Evolutionary conservation across 352 stramenopile genomes (phyloP).

Genomic region (Phytophthora lateralis): DNA sequence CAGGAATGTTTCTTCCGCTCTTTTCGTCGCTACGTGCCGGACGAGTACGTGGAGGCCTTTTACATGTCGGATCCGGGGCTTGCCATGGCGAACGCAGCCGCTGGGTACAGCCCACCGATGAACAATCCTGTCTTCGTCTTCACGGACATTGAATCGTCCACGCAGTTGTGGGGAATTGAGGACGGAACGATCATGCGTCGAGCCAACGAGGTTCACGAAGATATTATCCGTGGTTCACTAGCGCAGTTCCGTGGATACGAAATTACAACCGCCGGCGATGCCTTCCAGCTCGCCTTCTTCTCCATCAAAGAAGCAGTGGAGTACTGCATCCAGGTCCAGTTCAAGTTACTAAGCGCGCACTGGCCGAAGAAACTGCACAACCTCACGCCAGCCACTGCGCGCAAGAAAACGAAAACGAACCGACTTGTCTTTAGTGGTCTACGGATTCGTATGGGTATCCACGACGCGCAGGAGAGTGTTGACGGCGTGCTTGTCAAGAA

Average conservation of each 20-base stretch:
- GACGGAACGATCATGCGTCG: slow-evolving; percentile 47
- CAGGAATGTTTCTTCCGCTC: slow-evolving; percentile 52
- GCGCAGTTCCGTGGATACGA: slow-evolving; percentile 56
- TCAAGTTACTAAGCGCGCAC: slow-evolving; percentile 41
- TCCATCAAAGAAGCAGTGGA: slow-evolving; percentile 57
- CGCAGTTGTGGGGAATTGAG: slow-evolving; percentile 44
- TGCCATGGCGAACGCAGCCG: slow-evolving; percentile 31
- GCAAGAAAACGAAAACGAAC: slow-evolving; percentile 46
- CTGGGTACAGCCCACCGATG: slow-evolving; percentile 32
- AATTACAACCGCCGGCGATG: slow-evolving; percentile 61
- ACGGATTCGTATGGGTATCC: slow-evolving; percentile 63
- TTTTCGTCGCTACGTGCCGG: slow-evolving; percentile 45
- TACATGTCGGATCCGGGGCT: slow-evolving; percentile 49
- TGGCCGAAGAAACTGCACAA: slow-evolving; percentile 61
- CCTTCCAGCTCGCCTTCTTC: slow-evolving; percentile 71
- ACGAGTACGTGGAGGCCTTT: slow-evolving; percentile 53
- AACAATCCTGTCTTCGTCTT: slow-evolving; percentile 66
- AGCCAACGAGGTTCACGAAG: slow-evolving; percentile 62
- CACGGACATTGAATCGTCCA: slow-evolving; percentile 74
- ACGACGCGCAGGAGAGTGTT: slow-evolving; percentile 42
- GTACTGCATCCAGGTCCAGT: slow-evolving; percentile 59
- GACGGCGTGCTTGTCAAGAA: slow-evolving; percentile 56
- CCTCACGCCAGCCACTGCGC: slow-evolving; percentile 33
- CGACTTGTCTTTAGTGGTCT: slow-evolving; percentile 57
- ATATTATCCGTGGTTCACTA: slow-evolving; percentile 46